Evolutionary conservation across 164 flowering plant species (phyloP).

Genomic region (Euptelea pleiosperma): DNA sequence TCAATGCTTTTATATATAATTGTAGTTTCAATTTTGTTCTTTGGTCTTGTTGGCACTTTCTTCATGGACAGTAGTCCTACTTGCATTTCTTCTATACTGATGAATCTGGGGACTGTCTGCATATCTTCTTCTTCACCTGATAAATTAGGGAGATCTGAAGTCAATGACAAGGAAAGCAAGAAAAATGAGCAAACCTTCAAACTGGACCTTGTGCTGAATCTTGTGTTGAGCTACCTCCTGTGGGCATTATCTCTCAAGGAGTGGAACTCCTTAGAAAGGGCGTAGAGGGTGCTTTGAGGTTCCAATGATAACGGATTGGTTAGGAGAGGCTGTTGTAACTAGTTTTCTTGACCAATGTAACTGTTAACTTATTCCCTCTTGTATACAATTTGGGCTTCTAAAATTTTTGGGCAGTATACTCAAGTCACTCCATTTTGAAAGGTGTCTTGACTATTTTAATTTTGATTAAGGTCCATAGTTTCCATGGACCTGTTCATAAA

Average conservation of each 20-base stretch:
- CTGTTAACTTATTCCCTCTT: not conserved
- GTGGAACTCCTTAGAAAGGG: too few relatives aligned
- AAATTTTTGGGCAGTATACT: too few relatives aligned
- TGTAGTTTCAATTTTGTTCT: not conserved
- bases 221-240: not conserved
- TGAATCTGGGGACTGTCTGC: not conserved
- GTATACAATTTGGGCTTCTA: constrained; percentile 1
- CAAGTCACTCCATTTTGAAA: too few relatives aligned
- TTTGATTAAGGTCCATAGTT: too few relatives aligned
- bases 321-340: constrained; percentile 12
- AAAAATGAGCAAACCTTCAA: not conserved
- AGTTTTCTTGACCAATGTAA: constrained; percentile 1
- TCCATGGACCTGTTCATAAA: too few relatives aligned
- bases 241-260: too few relatives aligned
- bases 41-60: not conserved
- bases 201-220: not conserved
- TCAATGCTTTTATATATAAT: constrained; percentile 7
- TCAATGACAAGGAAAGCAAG: not conserved
- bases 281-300: not conserved
- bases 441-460: too few relatives aligned
- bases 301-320: constrained; percentile 2
- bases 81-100: not conserved
- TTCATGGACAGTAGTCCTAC: constrained; percentile 3
- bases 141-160: not conserved
- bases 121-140: not conserved